Base-by-base conservation (phyloP, 148 eudicot genomes). In the Hydrangea macrophylla region DNA sequence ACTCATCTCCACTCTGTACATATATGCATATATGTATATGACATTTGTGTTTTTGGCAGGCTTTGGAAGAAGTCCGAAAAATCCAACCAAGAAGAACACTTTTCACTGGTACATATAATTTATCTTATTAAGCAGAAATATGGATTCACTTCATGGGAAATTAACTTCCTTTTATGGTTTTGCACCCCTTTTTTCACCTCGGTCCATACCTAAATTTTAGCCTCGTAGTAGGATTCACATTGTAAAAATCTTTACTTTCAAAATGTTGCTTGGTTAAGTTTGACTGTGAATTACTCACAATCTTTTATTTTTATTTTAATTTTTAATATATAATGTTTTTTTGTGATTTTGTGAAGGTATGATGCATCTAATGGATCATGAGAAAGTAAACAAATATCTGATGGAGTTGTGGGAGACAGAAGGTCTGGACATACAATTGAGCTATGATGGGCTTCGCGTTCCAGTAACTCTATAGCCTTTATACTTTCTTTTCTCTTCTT, bases 321-420 rank as follows among this genome's bases (percentile, higher is more conserved):
- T 8, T 31, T 31, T 25, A 12, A 13, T 36, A 0, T 18, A 7
- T 2, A 22, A 24, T 27, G 33, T 54, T 28, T 42, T 2, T 40
- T 30, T 30, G n/a, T n/a, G n/a, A n/a, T 36, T 42, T 42, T 48
- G 6, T 48, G 0, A 80, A 94, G 98, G 98, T 32, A 94, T 94
- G 99, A 94, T 91, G 97, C 97, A 91, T 76, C 73, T 85, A 58
- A 91, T 91, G 96, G 99, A 94, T 79, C 99, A 92, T 36, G 96
- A 90, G 30, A 85, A 78, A 78, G 89, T 84, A 40, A 92, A 78
- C 60, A 78, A 70, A 50, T 77, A 79, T 64, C 85, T 92, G 36
- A 15, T 61, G 48, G 79, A 78, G 60, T 78, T 91, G 80, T 88
- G 65, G 84, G 91, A 90, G 30, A 73, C 77, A 0, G 99, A 91